A percentile compares a stretch with the other conserved stretches of the same genome.
These are phyloP conservation scores for Cercospora janseana DNA, from an alignment of 2,329 filamentous ascomycete species.

Conservation along the genomic window DNA sequence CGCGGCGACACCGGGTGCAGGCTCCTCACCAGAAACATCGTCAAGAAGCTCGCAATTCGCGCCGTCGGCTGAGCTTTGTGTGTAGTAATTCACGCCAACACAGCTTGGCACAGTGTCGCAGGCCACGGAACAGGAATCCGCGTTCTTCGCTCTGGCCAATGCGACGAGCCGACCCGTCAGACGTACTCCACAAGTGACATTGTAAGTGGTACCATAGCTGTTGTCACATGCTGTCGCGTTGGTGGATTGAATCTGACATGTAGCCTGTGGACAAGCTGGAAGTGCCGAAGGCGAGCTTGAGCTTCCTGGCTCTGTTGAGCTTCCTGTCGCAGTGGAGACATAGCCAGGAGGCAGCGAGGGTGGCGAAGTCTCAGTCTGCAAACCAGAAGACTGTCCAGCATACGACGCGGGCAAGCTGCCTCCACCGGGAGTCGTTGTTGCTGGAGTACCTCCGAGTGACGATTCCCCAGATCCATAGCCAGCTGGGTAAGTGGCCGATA, in stretches of 20 bases:
- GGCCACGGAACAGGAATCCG: constrained; percentile 11
- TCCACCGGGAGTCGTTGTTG: not conserved
- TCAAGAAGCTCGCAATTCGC: constrained; percentile 17
- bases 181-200: constrained; percentile 15
- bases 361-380: not conserved
- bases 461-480: not conserved
- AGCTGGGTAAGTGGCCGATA: not conserved
- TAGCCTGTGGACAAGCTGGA: constrained; percentile 10
- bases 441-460: not conserved
- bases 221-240: constrained; percentile 17
- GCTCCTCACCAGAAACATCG: constrained; percentile 3
- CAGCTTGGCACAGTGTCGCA: constrained; percentile 17
- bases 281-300: not conserved
- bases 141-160: constrained; percentile 11
- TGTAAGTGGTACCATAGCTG: constrained; percentile 18
- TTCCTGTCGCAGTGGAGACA: not conserved
- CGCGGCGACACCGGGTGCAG: constrained; percentile 4
- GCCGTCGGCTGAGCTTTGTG: not conserved
- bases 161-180: constrained; percentile 3
- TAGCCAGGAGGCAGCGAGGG: not conserved
- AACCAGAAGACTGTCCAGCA: not conserved
- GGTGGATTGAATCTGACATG: constrained; percentile 9
- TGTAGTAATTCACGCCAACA: constrained; percentile 15
- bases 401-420: not conserved
- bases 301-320: not conserved